Percentiles rank a stretch among this genome's conserved stretches.
phyloP scores from a whole-genome alignment of 805 yeast species.

The Lipomyces anomalus region DNA sequence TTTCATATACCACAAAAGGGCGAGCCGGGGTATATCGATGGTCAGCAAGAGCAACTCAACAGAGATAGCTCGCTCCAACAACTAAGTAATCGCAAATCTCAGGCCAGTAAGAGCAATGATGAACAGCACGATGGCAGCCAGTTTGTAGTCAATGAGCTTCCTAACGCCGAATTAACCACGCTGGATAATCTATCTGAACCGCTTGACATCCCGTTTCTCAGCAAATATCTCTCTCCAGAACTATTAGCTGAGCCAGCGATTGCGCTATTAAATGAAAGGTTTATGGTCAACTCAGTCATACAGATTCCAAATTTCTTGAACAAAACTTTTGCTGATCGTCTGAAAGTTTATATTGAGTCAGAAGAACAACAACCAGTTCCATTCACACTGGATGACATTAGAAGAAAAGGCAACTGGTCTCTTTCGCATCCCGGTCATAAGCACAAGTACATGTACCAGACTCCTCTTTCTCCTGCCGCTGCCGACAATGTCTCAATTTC shows the following conservation, averaged over 20 bases:
- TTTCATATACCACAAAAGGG: constrained; percentile 94
- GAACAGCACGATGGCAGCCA: not conserved
- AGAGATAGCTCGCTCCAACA: constrained; percentile 25
- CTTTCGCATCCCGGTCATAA: constrained; percentile 92
- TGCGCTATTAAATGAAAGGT: constrained; percentile 43
- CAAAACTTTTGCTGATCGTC: constrained; percentile 43
- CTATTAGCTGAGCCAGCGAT: constrained; percentile 42
- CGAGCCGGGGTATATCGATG: constrained; percentile 76
- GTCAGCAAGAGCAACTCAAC: constrained; percentile 57
- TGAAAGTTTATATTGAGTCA: constrained; percentile 44
- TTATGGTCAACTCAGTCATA: constrained; percentile 63
- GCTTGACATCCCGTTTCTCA: constrained; percentile 39
- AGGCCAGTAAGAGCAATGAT: too few species aligned
- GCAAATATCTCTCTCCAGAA: constrained; percentile 50
- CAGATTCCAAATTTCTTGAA: constrained; percentile 62
- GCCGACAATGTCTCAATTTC: constrained; percentile 4
- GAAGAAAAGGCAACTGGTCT: constrained; percentile 74
- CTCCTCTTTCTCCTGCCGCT: constrained; percentile 42
- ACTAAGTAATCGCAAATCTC: constrained; percentile 26
- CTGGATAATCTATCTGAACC: constrained; percentile 5
- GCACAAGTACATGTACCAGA: constrained; percentile 71
- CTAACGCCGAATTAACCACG: not conserved
- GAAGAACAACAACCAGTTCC: constrained; percentile 41
- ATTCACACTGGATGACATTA: constrained; percentile 28
- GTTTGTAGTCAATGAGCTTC: not conserved